A percentile compares a stretch with the other conserved stretches of the same genome.
Conservation (phyloP, 768 basidiomycete genomes). For the Boletus reticulatus region DNA sequence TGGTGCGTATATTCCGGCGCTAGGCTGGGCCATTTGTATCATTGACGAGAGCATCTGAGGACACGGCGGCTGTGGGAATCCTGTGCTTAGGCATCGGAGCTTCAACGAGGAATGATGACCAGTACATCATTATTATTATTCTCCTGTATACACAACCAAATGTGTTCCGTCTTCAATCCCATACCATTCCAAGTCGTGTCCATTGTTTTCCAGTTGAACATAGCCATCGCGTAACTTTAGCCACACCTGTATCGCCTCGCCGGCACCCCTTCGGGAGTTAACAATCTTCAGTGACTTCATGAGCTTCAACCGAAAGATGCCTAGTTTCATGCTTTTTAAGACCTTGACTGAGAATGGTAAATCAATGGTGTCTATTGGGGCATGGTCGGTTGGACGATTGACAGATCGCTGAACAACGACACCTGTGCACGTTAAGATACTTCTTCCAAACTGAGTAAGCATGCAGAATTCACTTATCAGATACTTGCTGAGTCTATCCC, state of each 20-base stretch:
- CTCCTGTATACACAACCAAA: conserved; percentile 28
- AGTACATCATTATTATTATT: conserved; percentile 5
- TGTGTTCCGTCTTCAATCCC: conserved; percentile 59
- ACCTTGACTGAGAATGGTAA: conserved; percentile 43
- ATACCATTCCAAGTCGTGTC: conserved; percentile 63
- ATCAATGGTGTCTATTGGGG: conserved; percentile 14
- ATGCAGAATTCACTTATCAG: conserved; percentile 51
- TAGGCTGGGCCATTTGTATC: not conserved
- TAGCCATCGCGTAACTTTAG: conserved; percentile 52
- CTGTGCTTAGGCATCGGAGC: conserved; percentile 3
- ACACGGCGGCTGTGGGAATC: conserved; percentile 7
- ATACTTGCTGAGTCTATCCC: conserved; percentile 56
- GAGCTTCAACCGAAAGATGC: conserved; percentile 61
- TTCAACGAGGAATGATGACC: not conserved
- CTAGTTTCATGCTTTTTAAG: conserved; percentile 67
- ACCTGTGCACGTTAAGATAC: conserved; percentile 17
- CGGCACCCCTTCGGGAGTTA: conserved; percentile 22
- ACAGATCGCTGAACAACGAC: conserved; percentile 30
- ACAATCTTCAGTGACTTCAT: conserved; percentile 45
- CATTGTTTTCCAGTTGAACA: conserved; percentile 48
- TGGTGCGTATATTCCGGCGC: conserved; percentile 12
- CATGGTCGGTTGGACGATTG: conserved; percentile 21
- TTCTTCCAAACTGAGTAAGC: not conserved
- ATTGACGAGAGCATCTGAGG: conserved; percentile 9
- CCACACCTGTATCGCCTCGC: conserved; percentile 47